Percentiles rank a stretch among this genome's conserved stretches.
phyloP scores from a whole-genome alignment of 2,329 filamentous ascomycete species.

The Fusarium foetens region DNA sequence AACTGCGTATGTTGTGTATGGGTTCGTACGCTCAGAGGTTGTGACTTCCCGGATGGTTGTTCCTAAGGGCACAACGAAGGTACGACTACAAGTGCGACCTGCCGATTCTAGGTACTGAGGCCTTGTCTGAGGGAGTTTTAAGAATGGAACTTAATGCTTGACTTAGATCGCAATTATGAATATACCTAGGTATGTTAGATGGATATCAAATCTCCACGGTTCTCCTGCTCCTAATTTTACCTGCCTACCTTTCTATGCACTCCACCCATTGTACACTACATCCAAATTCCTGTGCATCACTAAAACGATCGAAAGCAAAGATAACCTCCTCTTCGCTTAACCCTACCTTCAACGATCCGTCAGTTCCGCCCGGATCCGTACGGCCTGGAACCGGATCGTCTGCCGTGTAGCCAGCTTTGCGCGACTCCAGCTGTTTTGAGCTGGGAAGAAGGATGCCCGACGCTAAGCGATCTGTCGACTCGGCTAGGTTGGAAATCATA shows the following conservation, averaged over 20 bases:
- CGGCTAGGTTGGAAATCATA: slow-evolving; percentile 48
- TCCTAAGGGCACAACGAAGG: not conserved
- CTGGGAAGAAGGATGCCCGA: slow-evolving; percentile 39
- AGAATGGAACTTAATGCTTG: not conserved
- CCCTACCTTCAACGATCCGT: not conserved
- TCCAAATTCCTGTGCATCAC: slow-evolving; percentile 16
- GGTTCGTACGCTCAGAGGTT: slow-evolving; percentile 4
- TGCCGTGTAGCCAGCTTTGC: slow-evolving; percentile 3
- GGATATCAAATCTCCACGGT: not conserved
- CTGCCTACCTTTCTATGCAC: not conserved
- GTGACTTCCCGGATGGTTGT: slow-evolving; percentile 17
- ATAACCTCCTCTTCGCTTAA: not conserved
- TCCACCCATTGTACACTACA: not conserved
- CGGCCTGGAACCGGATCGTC: slow-evolving; percentile 7
- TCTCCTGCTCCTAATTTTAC: not conserved
- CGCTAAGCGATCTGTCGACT: slow-evolving; percentile 39
- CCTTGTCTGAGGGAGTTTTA: not conserved
- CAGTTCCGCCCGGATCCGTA: not conserved
- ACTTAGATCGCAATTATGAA: not conserved
- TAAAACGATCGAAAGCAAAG: not conserved
- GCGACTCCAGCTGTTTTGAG: not conserved
- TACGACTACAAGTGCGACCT: slow-evolving; percentile 9
- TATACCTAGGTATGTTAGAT: not conserved
- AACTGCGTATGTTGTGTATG: slow-evolving; percentile 10
- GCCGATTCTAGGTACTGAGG: not conserved